Percentiles rank a stretch among this genome's conserved stretches.
phyloP scores from a whole-genome alignment of 441 rosid species.

The Populus hybrid region DNA sequence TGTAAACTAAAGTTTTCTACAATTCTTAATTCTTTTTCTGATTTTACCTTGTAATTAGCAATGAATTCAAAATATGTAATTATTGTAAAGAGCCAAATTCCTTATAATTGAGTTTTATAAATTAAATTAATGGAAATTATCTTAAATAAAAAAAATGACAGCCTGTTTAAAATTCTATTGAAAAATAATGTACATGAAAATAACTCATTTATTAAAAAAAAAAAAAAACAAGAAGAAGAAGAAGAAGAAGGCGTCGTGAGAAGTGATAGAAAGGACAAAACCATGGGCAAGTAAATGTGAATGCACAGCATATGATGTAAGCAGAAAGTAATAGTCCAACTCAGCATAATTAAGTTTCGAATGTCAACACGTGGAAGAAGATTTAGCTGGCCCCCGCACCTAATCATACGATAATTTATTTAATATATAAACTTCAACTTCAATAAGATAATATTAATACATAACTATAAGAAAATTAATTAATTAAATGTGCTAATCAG shows the following conservation, averaged over 20 bases:
- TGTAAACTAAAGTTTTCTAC: neutral
- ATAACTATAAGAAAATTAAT: neutral
- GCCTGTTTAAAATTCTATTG: neutral
- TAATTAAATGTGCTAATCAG: neutral
- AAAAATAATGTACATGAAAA: no score
- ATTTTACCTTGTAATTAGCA: neutral
- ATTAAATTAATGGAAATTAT: no score
- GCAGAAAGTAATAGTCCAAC: slow-evolving; percentile 23
- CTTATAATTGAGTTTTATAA: no score
- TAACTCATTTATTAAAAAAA: no score
- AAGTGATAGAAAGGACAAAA: slow-evolving; percentile 7
- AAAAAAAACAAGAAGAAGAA: no score
- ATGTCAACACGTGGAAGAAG: slow-evolving; percentile 23
- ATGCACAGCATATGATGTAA: neutral
- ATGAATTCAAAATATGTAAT: no score
- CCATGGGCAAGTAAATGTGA: neutral
- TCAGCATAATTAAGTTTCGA: slow-evolving; percentile 16
- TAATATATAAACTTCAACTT: neutral
- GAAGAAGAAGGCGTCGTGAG: neutral
- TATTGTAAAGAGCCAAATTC: no score
- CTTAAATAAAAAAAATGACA: no score
- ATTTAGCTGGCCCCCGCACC: slow-evolving; percentile 18
- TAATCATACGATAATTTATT: neutral
- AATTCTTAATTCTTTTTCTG: no score
- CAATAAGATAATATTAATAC: neutral